These are phyloP conservation scores for Backusella tarrabulga DNA, from an alignment of 192 early-diverging fungal genomes.

Conservation along the genomic window DNA sequence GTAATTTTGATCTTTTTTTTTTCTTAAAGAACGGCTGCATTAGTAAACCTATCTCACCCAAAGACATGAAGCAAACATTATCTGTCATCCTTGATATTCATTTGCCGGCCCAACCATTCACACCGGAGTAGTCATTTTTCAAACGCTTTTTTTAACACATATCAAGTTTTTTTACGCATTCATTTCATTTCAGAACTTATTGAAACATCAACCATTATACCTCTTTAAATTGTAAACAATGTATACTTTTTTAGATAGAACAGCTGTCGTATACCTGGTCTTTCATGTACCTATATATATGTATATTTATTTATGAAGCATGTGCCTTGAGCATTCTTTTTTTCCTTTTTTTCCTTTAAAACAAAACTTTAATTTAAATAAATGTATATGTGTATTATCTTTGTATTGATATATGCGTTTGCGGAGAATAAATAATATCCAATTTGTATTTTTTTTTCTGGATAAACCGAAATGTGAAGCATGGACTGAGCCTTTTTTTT, in stretches of 20 bases:
- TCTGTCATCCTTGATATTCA: constrained; percentile 6
- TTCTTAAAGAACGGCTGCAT: constrained; percentile 42
- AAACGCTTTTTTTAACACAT: not conserved
- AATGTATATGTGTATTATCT: not conserved
- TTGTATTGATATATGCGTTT: not conserved
- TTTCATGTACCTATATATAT: not conserved
- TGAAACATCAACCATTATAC: constrained; percentile 5
- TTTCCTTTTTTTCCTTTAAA: not conserved
- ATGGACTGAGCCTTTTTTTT: not conserved
- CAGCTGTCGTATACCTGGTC: not conserved
- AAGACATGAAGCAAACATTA: constrained; percentile 16
- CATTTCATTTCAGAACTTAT: not conserved
- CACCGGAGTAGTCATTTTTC: not conserved
- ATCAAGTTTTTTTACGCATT: not conserved
- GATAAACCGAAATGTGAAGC: not conserved
- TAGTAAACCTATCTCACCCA: constrained; percentile 45
- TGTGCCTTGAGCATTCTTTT: not conserved
- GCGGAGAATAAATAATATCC: not conserved
- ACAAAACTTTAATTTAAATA: not conserved
- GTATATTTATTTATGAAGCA: not conserved
- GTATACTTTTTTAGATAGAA: not conserved
- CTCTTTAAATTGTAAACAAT: constrained; percentile 3
- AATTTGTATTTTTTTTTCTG: not conserved
- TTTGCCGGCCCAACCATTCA: not conserved
- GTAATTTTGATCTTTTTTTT: not conserved